Percentiles rank a stretch among this genome's conserved stretches.
Evolutionary conservation across 257 asterid species (phyloP).

Genomic region (Capsicum pubescens): DNA sequence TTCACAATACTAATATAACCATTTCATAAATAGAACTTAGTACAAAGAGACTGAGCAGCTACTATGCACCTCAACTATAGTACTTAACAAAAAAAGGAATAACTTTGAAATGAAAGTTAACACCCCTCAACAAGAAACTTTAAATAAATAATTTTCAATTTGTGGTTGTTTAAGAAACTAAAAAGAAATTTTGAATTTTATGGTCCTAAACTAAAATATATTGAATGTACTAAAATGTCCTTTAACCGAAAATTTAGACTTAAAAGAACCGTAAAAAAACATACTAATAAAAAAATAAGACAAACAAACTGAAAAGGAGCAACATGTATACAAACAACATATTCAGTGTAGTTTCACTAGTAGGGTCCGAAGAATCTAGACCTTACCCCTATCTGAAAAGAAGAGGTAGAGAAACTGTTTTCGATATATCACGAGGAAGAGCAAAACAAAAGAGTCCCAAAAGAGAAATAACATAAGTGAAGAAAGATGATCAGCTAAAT

Average conservation of each 20-base stretch:
- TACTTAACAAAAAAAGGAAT: not conserved
- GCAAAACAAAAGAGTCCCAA: not conserved
- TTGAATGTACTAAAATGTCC: no score
- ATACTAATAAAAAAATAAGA: no score
- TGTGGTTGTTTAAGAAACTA: no score
- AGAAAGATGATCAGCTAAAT: not conserved
- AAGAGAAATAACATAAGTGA: not conserved
- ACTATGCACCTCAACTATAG: slow-evolving; percentile 15
- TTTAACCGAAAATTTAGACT: no score
- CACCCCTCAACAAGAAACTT: not conserved
- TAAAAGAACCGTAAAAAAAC: no score
- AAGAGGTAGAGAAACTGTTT: not conserved
- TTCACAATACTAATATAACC: not conserved
- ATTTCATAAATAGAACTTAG: slow-evolving; percentile 17
- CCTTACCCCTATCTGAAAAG: not conserved
- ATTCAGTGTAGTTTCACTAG: no score
- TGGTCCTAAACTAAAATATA: no score
- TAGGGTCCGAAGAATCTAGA: not conserved
- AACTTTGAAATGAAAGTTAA: not conserved
- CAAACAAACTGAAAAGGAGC: no score
- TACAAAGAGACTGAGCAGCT: slow-evolving; percentile 20
- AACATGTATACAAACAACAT: no score
- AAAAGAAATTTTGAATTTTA: no score
- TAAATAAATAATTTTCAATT: not conserved
- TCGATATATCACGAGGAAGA: not conserved